Conservation (phyloP, 306 rosid species). For the Astragalus membranaceus region DNA sequence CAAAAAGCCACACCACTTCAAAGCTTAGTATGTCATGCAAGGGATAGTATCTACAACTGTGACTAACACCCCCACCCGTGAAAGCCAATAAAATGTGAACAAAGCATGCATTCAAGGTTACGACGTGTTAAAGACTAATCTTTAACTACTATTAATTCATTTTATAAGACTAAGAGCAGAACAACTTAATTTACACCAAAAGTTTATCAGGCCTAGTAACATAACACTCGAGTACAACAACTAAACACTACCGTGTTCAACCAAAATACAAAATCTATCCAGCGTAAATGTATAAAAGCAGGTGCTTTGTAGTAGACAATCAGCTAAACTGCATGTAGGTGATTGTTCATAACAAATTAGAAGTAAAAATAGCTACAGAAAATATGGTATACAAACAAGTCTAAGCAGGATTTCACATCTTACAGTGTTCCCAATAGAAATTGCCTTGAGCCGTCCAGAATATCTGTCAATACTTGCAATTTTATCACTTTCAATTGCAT, state of each 20-base stretch:
- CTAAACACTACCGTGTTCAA: not conserved
- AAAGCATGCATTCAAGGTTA: not conserved
- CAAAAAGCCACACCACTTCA: not conserved
- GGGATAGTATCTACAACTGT: not conserved
- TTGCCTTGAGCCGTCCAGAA: conserved; percentile 63
- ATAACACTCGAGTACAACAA: not conserved
- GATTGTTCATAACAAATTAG: not conserved
- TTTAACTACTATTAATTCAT: not conserved
- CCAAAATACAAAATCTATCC: not conserved
- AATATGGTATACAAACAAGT: not conserved
- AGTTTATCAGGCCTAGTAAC: not conserved
- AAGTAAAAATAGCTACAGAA: not conserved
- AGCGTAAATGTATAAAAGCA: not conserved
- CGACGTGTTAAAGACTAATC: not conserved
- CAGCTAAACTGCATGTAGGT: conserved; percentile 3
- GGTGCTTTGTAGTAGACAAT: not conserved
- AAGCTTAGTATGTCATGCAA: not conserved
- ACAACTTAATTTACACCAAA: not conserved
- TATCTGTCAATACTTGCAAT: conserved; percentile 61
- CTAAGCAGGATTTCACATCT: conserved; percentile 33
- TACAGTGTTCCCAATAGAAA: conserved; percentile 72
- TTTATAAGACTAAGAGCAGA: not conserved
- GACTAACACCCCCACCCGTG: not conserved
- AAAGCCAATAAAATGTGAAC: not conserved
- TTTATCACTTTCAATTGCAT: conserved; percentile 50